Percentiles rank a stretch among this genome's conserved stretches.
Conservation (phyloP, 2,329 filamentous ascomycete genomes). For the Leptodontidium sp. region DNA sequence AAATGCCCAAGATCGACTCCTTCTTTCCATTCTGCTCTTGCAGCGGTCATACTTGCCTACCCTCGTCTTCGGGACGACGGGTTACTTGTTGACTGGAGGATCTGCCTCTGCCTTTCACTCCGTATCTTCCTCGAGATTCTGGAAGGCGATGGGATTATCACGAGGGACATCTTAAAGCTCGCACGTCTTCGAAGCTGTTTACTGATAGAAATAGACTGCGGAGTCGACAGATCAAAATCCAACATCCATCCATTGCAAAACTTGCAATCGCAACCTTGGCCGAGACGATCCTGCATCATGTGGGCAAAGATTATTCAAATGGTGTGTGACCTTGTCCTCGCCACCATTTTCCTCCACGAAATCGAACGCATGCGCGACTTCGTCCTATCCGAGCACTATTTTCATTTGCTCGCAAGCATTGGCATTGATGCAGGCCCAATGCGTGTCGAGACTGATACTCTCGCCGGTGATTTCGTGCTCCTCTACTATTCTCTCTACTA, state of each 20-base stretch:
- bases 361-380: neutral
- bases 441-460: neutral
- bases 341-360: neutral
- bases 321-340: slow-evolving; percentile 32
- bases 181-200: slow-evolving; percentile 29
- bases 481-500: neutral
- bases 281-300: slow-evolving; percentile 37
- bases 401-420: neutral
- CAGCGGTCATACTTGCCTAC: slow-evolving; percentile 46
- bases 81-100: slow-evolving; percentile 48
- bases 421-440: neutral
- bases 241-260: slow-evolving; percentile 33
- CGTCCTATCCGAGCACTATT: neutral
- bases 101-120: slow-evolving; percentile 56
- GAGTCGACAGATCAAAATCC: slow-evolving; percentile 27
- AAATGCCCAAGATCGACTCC: slow-evolving; percentile 67
- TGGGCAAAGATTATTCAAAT: slow-evolving; percentile 44
- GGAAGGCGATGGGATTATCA: slow-evolving; percentile 57
- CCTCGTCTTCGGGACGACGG: slow-evolving; percentile 51
- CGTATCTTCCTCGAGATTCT: slow-evolving; percentile 56
- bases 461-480: neutral
- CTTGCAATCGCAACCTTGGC: slow-evolving; percentile 39
- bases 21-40: slow-evolving; percentile 42
- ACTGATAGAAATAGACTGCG: slow-evolving; percentile 28
- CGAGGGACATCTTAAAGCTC: slow-evolving; percentile 55